Percentiles rank a stretch among this genome's conserved stretches.
Conservation (phyloP, 2,329 filamentous ascomycete genomes). For the Cercospora brassicicola region DNA sequence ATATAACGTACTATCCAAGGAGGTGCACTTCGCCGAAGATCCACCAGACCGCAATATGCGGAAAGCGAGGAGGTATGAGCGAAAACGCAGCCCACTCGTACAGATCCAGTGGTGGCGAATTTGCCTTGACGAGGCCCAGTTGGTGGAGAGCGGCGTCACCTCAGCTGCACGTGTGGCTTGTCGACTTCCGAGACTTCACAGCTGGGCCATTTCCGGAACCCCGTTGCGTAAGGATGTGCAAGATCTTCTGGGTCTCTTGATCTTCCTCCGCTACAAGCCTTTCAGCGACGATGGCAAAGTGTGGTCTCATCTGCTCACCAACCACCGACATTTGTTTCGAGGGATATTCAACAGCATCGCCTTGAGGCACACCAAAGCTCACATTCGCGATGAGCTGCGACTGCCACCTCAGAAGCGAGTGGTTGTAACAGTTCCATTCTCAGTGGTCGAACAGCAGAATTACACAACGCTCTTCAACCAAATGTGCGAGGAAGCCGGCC, state of each 20-base stretch:
- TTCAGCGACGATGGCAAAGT: constrained; percentile 64
- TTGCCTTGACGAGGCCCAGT: constrained; percentile 74
- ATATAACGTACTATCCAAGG: constrained; percentile 69
- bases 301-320: constrained; percentile 66
- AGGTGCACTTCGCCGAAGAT: constrained; percentile 73
- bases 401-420: constrained; percentile 82
- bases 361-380: constrained; percentile 81
- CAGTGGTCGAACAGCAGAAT: constrained; percentile 84
- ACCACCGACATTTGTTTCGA: constrained; percentile 64
- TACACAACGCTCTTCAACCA: constrained; percentile 74
- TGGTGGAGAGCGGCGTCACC: constrained; percentile 86
- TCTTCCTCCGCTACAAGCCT: constrained; percentile 78
- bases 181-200: constrained; percentile 77
- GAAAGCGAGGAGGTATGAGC: constrained; percentile 46
- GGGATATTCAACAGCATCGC: constrained; percentile 70
- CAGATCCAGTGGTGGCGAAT: constrained; percentile 87
- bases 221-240: constrained; percentile 76
- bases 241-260: constrained; percentile 76
- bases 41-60: constrained; percentile 71
- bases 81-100: constrained; percentile 75
- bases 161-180: constrained; percentile 79
- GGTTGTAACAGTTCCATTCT: constrained; percentile 87
- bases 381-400: constrained; percentile 73
- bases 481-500: constrained; percentile 68
- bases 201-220: constrained; percentile 91